Evolutionary conservation across 1,139 yeast genomes (phyloP), one percentile per base, ranked within the genome.

Genomic region (Komagataea norvegica): DNA sequence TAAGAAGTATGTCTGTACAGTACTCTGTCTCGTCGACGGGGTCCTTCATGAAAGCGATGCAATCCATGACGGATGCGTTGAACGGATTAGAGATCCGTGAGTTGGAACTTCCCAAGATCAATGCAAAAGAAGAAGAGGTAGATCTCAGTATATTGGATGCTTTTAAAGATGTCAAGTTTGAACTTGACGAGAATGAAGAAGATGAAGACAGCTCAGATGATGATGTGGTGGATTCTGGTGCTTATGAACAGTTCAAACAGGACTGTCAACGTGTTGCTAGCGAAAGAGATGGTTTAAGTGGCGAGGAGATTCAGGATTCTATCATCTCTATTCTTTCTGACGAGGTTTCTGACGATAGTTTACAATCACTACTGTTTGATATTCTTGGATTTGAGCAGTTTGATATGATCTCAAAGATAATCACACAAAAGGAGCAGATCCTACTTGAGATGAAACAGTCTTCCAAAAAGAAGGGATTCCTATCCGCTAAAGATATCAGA

Each of bases 351-450:
- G 52, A 47, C 14, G 65, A 61, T 23, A 51, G 71, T 7, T 55
- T 67, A 7, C 55, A 40, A 52, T 66, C 39, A 55, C 62, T 30
- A 34, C 58, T 91, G 26, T 79, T 86, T 46, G 96, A 88, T 54
- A 68, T 85, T 8, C 60, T 91, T 5, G 97, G 98, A 0, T 83
- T 79, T 51, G 96, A 87, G 25, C 83, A 87, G 52, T 72, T 91
- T 44, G 95, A 87, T 37, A 60, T 88, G 37, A 83, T 88, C 8
- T 69, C 88, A 1, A 74, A 72, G 37, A 62, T 91, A 13, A 58
- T 89, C 4, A 77, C 76, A 42, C 65, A 78, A 38, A 72, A 77
- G 48, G 51, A 55, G 0, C 57, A 55, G 15, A 47, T 68, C 39
- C 34, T 54, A 6, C 43, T 42, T 3, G 60, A 56, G n/a, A 44